Evolutionary conservation across 2,329 filamentous ascomycete genomes (phyloP).

Genomic region (Hymenoscyphus repandus): DNA sequence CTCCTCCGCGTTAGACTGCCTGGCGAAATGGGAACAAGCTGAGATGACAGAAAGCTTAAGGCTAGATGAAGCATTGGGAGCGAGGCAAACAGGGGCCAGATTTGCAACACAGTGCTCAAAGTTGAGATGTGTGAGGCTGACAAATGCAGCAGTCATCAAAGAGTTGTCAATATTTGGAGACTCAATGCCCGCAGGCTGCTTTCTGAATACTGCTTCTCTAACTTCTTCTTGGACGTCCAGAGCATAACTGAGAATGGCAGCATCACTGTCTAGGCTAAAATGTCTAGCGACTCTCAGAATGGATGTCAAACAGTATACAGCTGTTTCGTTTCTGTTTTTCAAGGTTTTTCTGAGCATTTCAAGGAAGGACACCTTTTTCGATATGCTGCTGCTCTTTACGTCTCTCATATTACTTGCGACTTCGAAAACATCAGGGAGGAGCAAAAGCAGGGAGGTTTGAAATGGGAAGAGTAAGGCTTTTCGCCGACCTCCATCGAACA

Average conservation of each 20-base stretch:
- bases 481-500: constrained; percentile 51
- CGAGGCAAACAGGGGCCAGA: constrained; percentile 52
- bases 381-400: constrained; percentile 54
- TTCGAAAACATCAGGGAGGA: constrained; percentile 65
- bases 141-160: constrained; percentile 61
- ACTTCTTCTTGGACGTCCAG: constrained; percentile 67
- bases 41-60: constrained; percentile 61
- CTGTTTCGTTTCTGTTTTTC: constrained; percentile 60
- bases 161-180: constrained; percentile 53
- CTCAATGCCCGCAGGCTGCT: constrained; percentile 42
- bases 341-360: constrained; percentile 58
- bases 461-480: constrained; percentile 55
- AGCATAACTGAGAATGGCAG: constrained; percentile 54
- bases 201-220: constrained; percentile 58
- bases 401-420: constrained; percentile 64
- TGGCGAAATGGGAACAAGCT: constrained; percentile 58
- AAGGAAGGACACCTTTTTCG: constrained; percentile 62
- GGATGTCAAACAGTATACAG: constrained; percentile 60
- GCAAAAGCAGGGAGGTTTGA: constrained; percentile 56
- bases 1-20: constrained; percentile 41
- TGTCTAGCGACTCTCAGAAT: constrained; percentile 59
- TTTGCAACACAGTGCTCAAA: constrained; percentile 53
- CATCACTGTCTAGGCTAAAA: constrained; percentile 58
- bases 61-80: constrained; percentile 48
- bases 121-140: constrained; percentile 58